phyloP scores from a whole-genome alignment of 2,329 filamentous ascomycete genomes.

The Arthrobotrys musiformis region DNA sequence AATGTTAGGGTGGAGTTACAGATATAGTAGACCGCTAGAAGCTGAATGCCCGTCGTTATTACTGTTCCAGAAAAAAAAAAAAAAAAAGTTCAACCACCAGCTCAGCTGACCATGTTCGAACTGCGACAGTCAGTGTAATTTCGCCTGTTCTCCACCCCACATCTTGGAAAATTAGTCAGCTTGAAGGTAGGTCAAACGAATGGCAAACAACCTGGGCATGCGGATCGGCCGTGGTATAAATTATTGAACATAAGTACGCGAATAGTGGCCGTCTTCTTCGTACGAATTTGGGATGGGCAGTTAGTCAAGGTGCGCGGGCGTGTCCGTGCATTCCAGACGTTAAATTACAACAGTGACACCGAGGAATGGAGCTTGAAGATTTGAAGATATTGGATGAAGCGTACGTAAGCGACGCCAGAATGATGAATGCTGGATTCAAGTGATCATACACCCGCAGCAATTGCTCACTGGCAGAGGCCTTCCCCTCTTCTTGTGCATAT shows the following conservation, averaged over 20 bases:
- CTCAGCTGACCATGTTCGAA: slow-evolving; percentile 42
- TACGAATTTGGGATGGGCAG: slow-evolving; percentile 10
- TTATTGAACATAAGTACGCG: not conserved
- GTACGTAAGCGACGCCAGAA: not conserved
- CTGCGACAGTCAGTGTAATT: slow-evolving; percentile 33
- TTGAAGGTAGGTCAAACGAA: slow-evolving; percentile 20
- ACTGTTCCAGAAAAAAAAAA: slow-evolving; percentile 1
- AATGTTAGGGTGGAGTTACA: slow-evolving; percentile 24
- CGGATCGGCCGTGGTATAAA: slow-evolving; percentile 23
- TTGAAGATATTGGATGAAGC: not conserved
- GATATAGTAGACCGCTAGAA: slow-evolving; percentile 18
- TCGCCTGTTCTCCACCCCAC: slow-evolving; percentile 43
- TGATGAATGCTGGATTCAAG: not conserved
- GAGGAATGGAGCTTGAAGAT: not conserved
- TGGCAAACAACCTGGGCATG: slow-evolving; percentile 29
- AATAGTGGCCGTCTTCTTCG: slow-evolving; percentile 1
- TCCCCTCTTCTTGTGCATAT: not conserved
- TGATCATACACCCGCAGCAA: not conserved
- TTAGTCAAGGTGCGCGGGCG: not conserved
- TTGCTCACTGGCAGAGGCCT: not conserved
- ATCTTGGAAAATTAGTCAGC: slow-evolving; percentile 44
- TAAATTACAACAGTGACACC: slow-evolving; percentile 15
- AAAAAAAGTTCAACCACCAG: slow-evolving; percentile 15
- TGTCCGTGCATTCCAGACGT: slow-evolving; percentile 41
- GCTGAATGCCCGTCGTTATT: slow-evolving; percentile 14